phyloP scores from a whole-genome alignment of 2,329 filamentous ascomycete species.

The Aspergillus sp. region DNA sequence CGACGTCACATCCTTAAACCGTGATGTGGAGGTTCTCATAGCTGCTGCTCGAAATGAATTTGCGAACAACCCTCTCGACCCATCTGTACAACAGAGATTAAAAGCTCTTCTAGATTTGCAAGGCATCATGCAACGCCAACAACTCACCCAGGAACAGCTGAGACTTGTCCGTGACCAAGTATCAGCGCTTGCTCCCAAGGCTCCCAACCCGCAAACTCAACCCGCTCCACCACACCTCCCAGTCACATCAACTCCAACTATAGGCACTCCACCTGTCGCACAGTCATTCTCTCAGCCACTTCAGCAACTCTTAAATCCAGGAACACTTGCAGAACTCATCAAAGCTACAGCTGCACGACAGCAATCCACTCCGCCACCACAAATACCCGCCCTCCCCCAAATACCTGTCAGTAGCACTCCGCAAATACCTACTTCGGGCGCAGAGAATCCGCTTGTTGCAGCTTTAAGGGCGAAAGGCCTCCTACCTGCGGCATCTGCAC shows the following conservation, averaged over 20 bases:
- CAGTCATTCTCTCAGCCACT: conserved; percentile 37
- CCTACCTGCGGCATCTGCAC: conserved; percentile 51
- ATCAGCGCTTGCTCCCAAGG: conserved; percentile 63
- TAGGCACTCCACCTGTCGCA: conserved; percentile 42
- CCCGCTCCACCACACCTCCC: conserved; percentile 19
- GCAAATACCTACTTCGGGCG: conserved; percentile 46
- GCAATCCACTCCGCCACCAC: conserved; percentile 47
- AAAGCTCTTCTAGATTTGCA: conserved; percentile 85
- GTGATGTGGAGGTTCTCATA: conserved; percentile 80
- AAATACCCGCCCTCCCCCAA: conserved; percentile 47
- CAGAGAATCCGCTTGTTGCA: conserved; percentile 63
- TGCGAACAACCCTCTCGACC: conserved; percentile 73
- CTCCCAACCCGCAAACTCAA: conserved; percentile 19
- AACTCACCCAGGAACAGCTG: conserved; percentile 77
- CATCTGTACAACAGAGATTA: conserved; percentile 72
- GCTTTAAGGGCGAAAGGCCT: conserved; percentile 69
- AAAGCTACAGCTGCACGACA: conserved; percentile 44
- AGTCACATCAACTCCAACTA: conserved; percentile 34
- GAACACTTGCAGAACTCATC: conserved; percentile 46
- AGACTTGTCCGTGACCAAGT: conserved; percentile 83
- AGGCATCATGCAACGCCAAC: conserved; percentile 72
- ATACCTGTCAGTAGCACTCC: conserved; percentile 58
- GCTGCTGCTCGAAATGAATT: conserved; percentile 70
- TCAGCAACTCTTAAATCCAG: conserved; percentile 42
- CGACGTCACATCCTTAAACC: conserved; percentile 71